Conservation (phyloP, 2,329 filamentous ascomycete species). For the Boeremia lycopersici region DNA sequence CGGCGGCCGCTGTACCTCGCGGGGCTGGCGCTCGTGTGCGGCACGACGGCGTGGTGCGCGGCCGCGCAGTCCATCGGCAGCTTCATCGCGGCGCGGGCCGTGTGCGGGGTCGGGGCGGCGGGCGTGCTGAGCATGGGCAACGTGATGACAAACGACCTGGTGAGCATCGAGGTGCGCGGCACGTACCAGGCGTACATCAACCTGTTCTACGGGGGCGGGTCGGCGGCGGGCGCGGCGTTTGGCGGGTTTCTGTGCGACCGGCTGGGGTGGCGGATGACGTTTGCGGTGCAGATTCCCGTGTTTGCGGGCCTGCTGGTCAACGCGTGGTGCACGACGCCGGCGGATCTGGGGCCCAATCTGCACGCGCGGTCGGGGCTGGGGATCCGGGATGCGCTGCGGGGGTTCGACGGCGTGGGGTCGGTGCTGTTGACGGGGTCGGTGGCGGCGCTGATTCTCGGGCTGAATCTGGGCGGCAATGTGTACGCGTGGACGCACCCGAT, state of each 20-base stretch:
- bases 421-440: conserved; percentile 54
- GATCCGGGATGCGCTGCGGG: conserved; percentile 52
- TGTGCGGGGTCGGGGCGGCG: conserved; percentile 76
- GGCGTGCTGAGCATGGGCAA: conserved; percentile 71
- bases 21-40: conserved; percentile 66
- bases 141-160: conserved; percentile 75
- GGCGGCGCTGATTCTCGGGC: conserved; percentile 56
- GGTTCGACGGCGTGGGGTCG: conserved; percentile 58
- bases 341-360: conserved; percentile 53
- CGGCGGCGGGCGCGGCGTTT: conserved; percentile 66
- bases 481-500: conserved; percentile 58
- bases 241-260: conserved; percentile 73
- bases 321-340: conserved; percentile 52
- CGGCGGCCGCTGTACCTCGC: conserved; percentile 70
- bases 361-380: conserved; percentile 50
- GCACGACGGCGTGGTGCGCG: conserved; percentile 72
- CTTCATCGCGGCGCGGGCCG: conserved; percentile 72
- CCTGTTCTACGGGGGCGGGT: conserved; percentile 63
- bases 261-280: conserved; percentile 77
- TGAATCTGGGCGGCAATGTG: conserved; percentile 61
- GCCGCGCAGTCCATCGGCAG: conserved; percentile 69
- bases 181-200: conserved; percentile 74
- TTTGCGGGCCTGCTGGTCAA: conserved; percentile 54
- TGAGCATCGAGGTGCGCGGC: conserved; percentile 74
- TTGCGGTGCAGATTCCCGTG: conserved; percentile 58